Evolutionary conservation across 805 yeast species (phyloP).

Genomic region (Saccharomycopsis selenospora): DNA sequence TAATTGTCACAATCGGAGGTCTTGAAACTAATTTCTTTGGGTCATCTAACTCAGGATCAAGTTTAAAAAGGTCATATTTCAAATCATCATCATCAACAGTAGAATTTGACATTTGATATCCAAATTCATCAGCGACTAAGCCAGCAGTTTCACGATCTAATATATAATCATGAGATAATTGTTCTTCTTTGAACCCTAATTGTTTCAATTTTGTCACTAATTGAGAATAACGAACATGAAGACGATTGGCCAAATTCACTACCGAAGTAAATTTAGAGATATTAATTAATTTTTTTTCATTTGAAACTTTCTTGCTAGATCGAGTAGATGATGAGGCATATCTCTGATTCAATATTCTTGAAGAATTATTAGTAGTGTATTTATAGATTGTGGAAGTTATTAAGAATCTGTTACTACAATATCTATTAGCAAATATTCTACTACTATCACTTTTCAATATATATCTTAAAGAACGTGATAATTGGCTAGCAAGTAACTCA

Average conservation of each 20-base stretch:
- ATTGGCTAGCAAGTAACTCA: no score
- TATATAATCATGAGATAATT: slow-evolving; percentile 62
- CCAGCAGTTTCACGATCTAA: slow-evolving; percentile 81
- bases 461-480: no score
- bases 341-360: no score
- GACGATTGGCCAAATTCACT: slow-evolving; percentile 64
- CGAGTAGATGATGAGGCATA: no score
- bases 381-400: no score
- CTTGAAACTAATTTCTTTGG: slow-evolving; percentile 48
- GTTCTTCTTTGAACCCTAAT: slow-evolving; percentile 66
- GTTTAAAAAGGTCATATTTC: slow-evolving; percentile 33
- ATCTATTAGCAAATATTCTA: no score
- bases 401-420: no score
- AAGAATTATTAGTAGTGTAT: no score
- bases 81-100: slow-evolving; percentile 39
- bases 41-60: slow-evolving; percentile 37
- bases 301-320: no score
- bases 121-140: slow-evolving; percentile 83
- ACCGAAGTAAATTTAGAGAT: slow-evolving; percentile 78
- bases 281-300: slow-evolving; percentile 24
- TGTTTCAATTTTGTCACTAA: slow-evolving; percentile 50
- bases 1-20: slow-evolving; percentile 92
- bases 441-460: no score
- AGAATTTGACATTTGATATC: slow-evolving; percentile 45
- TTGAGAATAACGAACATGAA: slow-evolving; percentile 56